These are phyloP conservation scores for Venturia nashicola DNA, from an alignment of 2,329 filamentous ascomycete species.

Conservation along the genomic window DNA sequence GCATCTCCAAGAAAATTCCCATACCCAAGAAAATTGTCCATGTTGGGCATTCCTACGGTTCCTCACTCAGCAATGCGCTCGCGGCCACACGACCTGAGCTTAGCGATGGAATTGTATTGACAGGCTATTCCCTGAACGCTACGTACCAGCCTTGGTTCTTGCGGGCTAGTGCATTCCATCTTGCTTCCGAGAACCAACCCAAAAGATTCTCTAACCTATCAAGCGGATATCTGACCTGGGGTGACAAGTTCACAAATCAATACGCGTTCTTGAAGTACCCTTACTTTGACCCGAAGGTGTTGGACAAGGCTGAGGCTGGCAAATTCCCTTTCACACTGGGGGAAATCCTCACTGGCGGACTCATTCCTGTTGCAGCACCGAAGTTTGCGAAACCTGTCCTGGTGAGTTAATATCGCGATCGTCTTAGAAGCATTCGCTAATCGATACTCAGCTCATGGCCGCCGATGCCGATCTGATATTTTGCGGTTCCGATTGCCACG, in stretches of 20 bases:
- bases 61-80: slow-evolving; percentile 21
- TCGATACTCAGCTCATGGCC: background rate
- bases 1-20: slow-evolving; percentile 18
- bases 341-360: slow-evolving; percentile 13
- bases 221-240: slow-evolving; percentile 19
- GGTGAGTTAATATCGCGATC: slow-evolving; percentile 10
- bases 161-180: slow-evolving; percentile 17
- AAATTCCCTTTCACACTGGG: slow-evolving; percentile 20
- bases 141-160: slow-evolving; percentile 15
- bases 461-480: slow-evolving; percentile 18
- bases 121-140: slow-evolving; percentile 22
- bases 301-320: slow-evolving; percentile 16
- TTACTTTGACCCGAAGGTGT: slow-evolving; percentile 18
- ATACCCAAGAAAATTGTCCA: slow-evolving; percentile 22
- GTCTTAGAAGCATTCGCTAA: background rate
- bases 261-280: slow-evolving; percentile 20
- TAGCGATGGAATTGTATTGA: slow-evolving; percentile 26
- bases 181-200: slow-evolving; percentile 18
- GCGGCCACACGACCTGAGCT: slow-evolving; percentile 21
- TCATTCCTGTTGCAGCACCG: background rate
- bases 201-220: slow-evolving; percentile 18
- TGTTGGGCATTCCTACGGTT: slow-evolving; percentile 28
- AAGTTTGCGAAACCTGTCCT: slow-evolving; percentile 18
- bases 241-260: slow-evolving; percentile 16
- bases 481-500: slow-evolving; percentile 19